A percentile compares a stretch with the other conserved stretches of the same genome.
Conservation (phyloP, 2,329 filamentous ascomycete species). For the Cladosporium sp. region DNA sequence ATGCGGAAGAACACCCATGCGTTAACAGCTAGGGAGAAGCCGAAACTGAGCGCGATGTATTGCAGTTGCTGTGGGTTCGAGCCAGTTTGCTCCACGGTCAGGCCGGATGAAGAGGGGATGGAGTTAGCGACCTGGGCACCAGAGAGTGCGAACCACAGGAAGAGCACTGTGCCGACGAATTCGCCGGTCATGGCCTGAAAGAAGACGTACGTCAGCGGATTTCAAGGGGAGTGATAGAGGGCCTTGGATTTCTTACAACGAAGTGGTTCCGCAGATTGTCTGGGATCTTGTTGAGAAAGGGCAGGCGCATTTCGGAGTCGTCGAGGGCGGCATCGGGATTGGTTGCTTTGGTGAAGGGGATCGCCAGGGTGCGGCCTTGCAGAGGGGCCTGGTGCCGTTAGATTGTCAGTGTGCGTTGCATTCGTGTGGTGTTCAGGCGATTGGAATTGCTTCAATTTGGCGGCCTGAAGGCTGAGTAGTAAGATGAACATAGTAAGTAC, state of each 20-base stretch:
- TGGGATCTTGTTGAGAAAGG: constrained; percentile 31
- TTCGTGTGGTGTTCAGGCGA: neutral
- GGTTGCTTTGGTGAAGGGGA: constrained; percentile 39
- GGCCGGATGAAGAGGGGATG: constrained; percentile 33
- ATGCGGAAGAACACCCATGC: constrained; percentile 43
- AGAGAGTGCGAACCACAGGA: constrained; percentile 49
- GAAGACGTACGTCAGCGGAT: neutral
- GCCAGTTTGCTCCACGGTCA: constrained; percentile 33
- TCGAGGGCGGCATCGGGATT: constrained; percentile 27
- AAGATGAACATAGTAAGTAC: neutral
- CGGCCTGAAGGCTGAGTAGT: neutral
- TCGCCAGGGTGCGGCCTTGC: constrained; percentile 32
- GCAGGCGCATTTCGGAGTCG: constrained; percentile 33
- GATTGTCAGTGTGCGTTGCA: neutral
- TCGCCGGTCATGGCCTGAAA: constrained; percentile 38
- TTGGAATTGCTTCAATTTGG: neutral
- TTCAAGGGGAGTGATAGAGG: too few species aligned
- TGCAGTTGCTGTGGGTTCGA: constrained; percentile 42
- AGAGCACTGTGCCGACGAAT: constrained; percentile 49
- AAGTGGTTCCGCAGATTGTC: constrained; percentile 36
- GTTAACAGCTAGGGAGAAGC: constrained; percentile 46
- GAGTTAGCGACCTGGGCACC: constrained; percentile 50
- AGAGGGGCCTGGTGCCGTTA: constrained; percentile 22
- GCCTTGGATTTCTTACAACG: constrained; percentile 23
- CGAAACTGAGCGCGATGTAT: constrained; percentile 42